Evolutionary conservation across 2,329 filamentous ascomycete species (phyloP).

Genomic region (Fusarium ambrosium): DNA sequence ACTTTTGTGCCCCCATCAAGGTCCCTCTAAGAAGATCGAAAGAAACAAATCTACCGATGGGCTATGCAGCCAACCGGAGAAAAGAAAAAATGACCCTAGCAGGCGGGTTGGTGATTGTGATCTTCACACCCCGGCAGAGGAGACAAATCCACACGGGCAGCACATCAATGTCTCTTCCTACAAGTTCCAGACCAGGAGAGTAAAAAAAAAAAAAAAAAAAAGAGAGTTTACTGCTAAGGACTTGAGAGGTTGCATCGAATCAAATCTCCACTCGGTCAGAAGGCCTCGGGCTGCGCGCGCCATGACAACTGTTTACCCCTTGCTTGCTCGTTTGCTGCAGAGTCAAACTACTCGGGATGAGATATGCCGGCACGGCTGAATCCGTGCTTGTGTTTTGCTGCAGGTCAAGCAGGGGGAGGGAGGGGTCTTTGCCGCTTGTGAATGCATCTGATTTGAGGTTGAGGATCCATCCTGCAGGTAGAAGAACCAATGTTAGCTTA

Average conservation of each 20-base stretch:
- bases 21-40: neutral
- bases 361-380: slow-evolving; percentile 5
- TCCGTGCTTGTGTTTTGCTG: neutral
- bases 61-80: slow-evolving; percentile 26
- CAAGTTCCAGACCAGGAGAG: neutral
- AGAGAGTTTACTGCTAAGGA: neutral
- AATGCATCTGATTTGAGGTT: slow-evolving; percentile 3
- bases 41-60: neutral
- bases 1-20: neutral
- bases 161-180: slow-evolving; percentile 26
- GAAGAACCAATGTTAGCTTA: neutral
- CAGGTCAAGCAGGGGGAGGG: neutral
- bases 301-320: slow-evolving; percentile 9
- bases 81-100: slow-evolving; percentile 26
- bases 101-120: slow-evolving; percentile 39
- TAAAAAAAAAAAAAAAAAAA: neutral
- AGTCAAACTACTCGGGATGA: slow-evolving; percentile 5
- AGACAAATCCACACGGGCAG: slow-evolving; percentile 6
- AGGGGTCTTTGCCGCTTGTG: neutral
- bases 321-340: slow-evolving; percentile 4
- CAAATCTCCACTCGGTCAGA: slow-evolving; percentile 14
- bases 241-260: slow-evolving; percentile 1
- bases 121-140: slow-evolving; percentile 35
- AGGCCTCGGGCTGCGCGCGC: neutral
- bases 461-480: neutral